These are phyloP conservation scores for Colletotrichum sp. DNA, from an alignment of 2,329 filamentous ascomycete genomes.

Conservation along the genomic window DNA sequence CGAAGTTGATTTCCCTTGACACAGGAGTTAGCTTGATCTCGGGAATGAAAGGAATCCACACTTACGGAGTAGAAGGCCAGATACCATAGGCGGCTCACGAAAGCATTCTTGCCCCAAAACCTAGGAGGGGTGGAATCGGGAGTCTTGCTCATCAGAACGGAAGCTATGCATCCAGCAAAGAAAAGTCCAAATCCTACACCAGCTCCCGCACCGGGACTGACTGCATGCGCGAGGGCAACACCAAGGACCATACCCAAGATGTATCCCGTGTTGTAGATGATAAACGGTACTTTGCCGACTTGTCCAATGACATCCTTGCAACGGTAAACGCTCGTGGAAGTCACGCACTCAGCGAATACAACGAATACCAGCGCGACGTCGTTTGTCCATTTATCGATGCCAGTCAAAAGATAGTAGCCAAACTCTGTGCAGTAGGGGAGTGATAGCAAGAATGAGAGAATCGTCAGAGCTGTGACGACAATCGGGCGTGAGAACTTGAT, in stretches of 20 bases:
- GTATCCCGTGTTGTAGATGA: constrained; percentile 55
- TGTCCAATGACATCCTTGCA: constrained; percentile 53
- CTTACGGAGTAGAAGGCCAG: constrained; percentile 63
- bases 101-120: constrained; percentile 44
- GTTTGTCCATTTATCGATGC: constrained; percentile 61
- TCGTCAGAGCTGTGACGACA: constrained; percentile 54
- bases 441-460: constrained; percentile 58
- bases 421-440: constrained; percentile 64
- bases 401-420: constrained; percentile 59
- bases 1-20: constrained; percentile 59
- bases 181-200: constrained; percentile 60
- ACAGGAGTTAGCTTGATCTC: background rate
- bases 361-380: constrained; percentile 60
- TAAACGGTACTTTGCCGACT: constrained; percentile 47
- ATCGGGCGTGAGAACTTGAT: constrained; percentile 48
- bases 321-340: constrained; percentile 57
- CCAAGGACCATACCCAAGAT: constrained; percentile 59
- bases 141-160: constrained; percentile 44
- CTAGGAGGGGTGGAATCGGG: constrained; percentile 45
- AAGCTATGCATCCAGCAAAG: constrained; percentile 41
- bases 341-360: constrained; percentile 56
- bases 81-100: constrained; percentile 54
- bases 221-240: constrained; percentile 52
- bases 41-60: background rate
- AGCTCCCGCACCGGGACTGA: constrained; percentile 49